Percentiles rank a stretch among this genome's conserved stretches.
Evolutionary conservation across 2,329 filamentous ascomycete species (phyloP).

Genomic region (Podosphaera fusca): DNA sequence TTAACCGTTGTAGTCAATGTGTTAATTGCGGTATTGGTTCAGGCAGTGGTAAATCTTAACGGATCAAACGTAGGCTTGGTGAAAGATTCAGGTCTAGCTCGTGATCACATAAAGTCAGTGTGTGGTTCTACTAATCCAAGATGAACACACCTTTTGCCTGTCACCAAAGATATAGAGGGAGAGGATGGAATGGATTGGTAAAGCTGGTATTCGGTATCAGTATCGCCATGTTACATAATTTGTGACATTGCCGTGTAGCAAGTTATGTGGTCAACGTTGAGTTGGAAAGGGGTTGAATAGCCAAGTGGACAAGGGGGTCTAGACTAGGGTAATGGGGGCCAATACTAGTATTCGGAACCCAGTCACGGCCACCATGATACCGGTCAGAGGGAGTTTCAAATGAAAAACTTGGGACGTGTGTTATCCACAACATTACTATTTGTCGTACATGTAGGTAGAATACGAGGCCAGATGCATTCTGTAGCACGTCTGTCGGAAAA

Average conservation of each 20-base stretch:
- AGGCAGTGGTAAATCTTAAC: slow-evolving; percentile 14
- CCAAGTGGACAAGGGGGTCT: background rate
- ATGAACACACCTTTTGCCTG: slow-evolving; percentile 11
- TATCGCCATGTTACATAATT: slow-evolving; percentile 14
- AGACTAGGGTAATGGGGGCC: background rate
- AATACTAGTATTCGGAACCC: background rate
- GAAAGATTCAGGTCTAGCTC: slow-evolving; percentile 10
- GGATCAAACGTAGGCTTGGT: slow-evolving; percentile 16
- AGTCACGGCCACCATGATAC: background rate
- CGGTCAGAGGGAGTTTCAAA: background rate
- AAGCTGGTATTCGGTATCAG: slow-evolving; percentile 10
- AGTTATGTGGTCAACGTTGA: background rate
- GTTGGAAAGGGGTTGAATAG: too few species aligned
- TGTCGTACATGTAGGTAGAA: background rate
- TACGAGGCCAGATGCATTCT: background rate
- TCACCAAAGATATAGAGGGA: slow-evolving; percentile 11
- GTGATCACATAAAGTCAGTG: slow-evolving; percentile 5
- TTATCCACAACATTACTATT: background rate
- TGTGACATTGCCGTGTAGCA: slow-evolving; percentile 13
- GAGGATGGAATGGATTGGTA: slow-evolving; percentile 9
- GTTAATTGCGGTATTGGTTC: slow-evolving; percentile 12
- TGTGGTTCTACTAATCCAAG: slow-evolving; percentile 6
- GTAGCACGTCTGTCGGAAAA: background rate
- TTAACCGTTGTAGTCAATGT: slow-evolving; percentile 8
- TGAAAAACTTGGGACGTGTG: background rate